Conservation (phyloP, 2,329 filamentous ascomycete genomes). For the Cytospora schulzeri region DNA sequence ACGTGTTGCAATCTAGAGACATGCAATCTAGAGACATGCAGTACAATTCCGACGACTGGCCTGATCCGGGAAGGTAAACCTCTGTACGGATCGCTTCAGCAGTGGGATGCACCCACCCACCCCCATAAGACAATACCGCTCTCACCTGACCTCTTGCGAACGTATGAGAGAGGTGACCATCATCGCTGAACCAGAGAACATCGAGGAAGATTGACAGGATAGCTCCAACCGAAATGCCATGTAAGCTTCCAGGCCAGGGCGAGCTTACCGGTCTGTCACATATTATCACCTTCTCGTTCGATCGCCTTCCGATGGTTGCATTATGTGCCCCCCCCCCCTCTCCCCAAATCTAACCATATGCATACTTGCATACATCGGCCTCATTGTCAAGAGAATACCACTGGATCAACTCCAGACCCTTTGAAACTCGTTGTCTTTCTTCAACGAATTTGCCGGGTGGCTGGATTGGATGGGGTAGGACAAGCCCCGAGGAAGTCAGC, state of each 20-base stretch:
- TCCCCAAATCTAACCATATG: no score
- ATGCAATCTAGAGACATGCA: not conserved
- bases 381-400: not conserved
- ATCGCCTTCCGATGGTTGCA: not conserved
- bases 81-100: not conserved
- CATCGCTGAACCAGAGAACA: not conserved
- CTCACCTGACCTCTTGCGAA: not conserved
- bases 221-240: not conserved
- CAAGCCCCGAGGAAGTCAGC: not conserved
- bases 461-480: no score
- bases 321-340: no score
- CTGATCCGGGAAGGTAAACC: slow-evolving; percentile 6
- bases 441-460: no score
- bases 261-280: not conserved
- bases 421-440: no score
- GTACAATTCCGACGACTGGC: not conserved
- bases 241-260: not conserved
- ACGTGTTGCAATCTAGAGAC: not conserved
- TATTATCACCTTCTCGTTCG: not conserved
- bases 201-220: not conserved
- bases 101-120: slow-evolving; percentile 3
- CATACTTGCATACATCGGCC: no score
- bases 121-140: not conserved
- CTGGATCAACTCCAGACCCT: no score
- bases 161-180: not conserved